Percentiles rank a stretch among this genome's conserved stretches.
Evolutionary conservation across 2,329 filamentous ascomycete species (phyloP).

Genomic region (Trichoderma hamatum): DNA sequence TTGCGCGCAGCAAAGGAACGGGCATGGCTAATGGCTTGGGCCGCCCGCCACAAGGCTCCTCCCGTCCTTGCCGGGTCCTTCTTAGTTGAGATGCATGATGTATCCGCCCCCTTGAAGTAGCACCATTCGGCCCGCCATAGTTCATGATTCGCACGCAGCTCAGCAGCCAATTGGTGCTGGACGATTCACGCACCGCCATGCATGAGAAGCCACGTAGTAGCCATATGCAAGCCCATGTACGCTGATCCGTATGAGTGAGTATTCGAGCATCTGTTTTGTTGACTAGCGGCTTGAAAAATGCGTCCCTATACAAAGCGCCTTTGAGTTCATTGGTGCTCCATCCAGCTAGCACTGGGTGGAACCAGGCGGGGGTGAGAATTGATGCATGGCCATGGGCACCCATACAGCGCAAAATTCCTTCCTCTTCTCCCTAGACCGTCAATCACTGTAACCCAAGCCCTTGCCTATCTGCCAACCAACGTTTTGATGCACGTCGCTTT

Average conservation of each 20-base stretch:
- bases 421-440: background rate
- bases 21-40: slow-evolving; percentile 23
- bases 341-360: slow-evolving; percentile 27
- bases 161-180: slow-evolving; percentile 10
- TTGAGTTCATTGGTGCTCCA: slow-evolving; percentile 24
- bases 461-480: background rate
- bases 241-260: slow-evolving; percentile 5
- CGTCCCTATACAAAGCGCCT: slow-evolving; percentile 3
- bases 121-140: slow-evolving; percentile 17
- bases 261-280: background rate
- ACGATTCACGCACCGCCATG: slow-evolving; percentile 15
- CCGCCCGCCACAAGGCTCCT: slow-evolving; percentile 41
- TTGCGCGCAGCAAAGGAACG: slow-evolving; percentile 12
- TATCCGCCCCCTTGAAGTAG: slow-evolving; percentile 17
- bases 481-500: slow-evolving; percentile 9
- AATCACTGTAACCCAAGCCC: background rate
- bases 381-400: slow-evolving; percentile 5
- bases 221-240: slow-evolving; percentile 7
- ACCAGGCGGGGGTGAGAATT: slow-evolving; percentile 7
- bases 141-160: slow-evolving; percentile 19
- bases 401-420: background rate
- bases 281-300: background rate
- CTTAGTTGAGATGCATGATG: slow-evolving; percentile 26
- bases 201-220: slow-evolving; percentile 24
- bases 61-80: slow-evolving; percentile 39